Evolutionary conservation across 2,329 filamentous ascomycete genomes (phyloP).

Genomic region (Fusarium graminum): DNA sequence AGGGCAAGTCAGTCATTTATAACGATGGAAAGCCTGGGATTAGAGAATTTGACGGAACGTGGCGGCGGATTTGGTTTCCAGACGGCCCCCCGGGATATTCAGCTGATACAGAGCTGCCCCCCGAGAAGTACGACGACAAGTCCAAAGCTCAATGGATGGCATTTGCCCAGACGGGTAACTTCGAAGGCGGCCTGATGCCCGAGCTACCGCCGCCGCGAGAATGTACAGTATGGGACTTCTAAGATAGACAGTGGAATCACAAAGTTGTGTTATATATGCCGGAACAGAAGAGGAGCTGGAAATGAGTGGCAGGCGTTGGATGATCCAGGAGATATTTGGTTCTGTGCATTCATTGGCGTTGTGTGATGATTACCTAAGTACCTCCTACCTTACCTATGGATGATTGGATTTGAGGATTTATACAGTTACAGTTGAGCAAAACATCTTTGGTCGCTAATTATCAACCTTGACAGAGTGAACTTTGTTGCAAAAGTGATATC

Average conservation of each 20-base stretch:
- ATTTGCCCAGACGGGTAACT: constrained; percentile 74
- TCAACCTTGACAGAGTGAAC: not conserved
- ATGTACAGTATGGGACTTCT: constrained; percentile 81
- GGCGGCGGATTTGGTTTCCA: constrained; percentile 79
- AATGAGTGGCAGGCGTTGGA: constrained; percentile 36
- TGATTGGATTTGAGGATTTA: constrained; percentile 27
- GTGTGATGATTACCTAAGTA: constrained; percentile 7
- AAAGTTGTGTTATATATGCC: constrained; percentile 76
- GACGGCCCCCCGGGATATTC: constrained; percentile 75
- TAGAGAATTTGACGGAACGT: constrained; percentile 65
- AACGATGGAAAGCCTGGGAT: constrained; percentile 63
- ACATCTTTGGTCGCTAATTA: constrained; percentile 4
- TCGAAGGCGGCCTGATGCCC: constrained; percentile 79
- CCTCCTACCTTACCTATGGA: not conserved
- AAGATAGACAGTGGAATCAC: constrained; percentile 24
- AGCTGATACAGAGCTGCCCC: constrained; percentile 71
- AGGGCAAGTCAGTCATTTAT: constrained; percentile 73
- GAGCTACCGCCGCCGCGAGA: constrained; percentile 82
- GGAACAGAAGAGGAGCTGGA: constrained; percentile 19
- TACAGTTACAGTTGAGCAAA: constrained; percentile 12
- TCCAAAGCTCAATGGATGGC: constrained; percentile 73
- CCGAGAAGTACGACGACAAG: constrained; percentile 69
- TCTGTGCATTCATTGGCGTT: constrained; percentile 41
- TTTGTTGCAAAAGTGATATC: constrained; percentile 4
- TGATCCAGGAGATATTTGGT: constrained; percentile 28